These are phyloP conservation scores for Rauvolfia tetraphylla DNA, from an alignment of 257 asterid species.

Conservation along the genomic window DNA sequence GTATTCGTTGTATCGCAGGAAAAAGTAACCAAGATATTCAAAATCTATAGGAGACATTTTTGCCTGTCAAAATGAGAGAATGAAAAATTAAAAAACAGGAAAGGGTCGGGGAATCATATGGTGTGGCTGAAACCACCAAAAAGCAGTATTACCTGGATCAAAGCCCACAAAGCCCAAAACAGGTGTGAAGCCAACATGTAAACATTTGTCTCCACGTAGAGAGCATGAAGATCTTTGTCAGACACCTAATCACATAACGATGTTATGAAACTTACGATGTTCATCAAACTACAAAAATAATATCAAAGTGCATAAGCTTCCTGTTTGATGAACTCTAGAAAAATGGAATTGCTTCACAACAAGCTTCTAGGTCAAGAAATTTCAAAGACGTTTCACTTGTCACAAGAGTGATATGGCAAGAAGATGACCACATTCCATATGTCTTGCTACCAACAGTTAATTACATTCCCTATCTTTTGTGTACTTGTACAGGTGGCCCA, in stretches of 20 bases:
- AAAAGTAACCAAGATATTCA: constrained; percentile 75
- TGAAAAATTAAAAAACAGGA: constrained; percentile 7
- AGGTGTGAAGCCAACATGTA: constrained; percentile 89
- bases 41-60: constrained; percentile 91
- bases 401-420: neutral
- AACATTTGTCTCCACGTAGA: constrained; percentile 62
- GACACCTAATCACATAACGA: constrained; percentile 46
- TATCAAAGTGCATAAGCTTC: neutral
- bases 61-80: constrained; percentile 45
- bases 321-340: neutral
- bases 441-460: neutral
- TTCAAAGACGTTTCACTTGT: neutral
- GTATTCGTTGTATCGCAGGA: constrained; percentile 69
- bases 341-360: neutral
- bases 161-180: constrained; percentile 95
- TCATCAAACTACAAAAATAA: neutral
- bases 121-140: constrained; percentile 7
- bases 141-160: constrained; percentile 67
- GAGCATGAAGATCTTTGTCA: constrained; percentile 56
- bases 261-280: neutral
- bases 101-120: neutral
- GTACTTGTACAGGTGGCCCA: neutral
- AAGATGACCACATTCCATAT: neutral
- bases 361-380: neutral
- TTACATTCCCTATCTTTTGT: neutral